Base-by-base conservation (phyloP, 23 red algal species). In the Gracilaria vermiculophylla region DNA sequence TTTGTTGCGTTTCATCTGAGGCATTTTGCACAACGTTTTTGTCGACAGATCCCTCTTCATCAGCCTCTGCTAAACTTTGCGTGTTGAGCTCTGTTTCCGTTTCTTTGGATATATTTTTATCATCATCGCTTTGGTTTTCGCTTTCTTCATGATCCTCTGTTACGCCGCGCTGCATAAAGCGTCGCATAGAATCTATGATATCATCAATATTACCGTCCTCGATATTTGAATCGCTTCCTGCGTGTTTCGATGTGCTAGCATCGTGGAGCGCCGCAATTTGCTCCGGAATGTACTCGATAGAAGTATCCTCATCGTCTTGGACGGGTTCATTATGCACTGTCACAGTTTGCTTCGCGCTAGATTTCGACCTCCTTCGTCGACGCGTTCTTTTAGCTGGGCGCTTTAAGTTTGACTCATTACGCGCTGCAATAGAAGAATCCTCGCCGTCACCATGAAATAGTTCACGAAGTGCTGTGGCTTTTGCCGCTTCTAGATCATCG, bases 271-370 rank as follows among this genome's bases (percentile, higher is more conserved):
- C 64, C 3, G 34, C 37, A 16, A 73, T 73, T 24, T 23, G 37
- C 67, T 73, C 67, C 13, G 67, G 39, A 29, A 73, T 40, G 67
- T 73, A 73, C 14, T 73, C 67, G 1, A 73, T 40, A 27, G 36
- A 15, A 48, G 32, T 32, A 11, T 47, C 39, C 3, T 19, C 8
- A 48, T 28, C 42, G 20, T 73, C 39, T 27, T 73, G 5, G 16
- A 20, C 0, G 17, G 21, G 16, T 48, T 64, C 7, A 1, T 11
- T 32, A 14, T 23, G 28, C 17, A 17, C 7, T 36, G 29, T 36
- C 21, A 8, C 3, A 5, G 67, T 19, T 45, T 73, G 37, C 6
- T 28, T 33, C 3, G 67, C 40, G 12, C 7, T 73, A 3, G n/a
- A 29, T 47, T 73, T 73, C 8, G 36, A 40, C 5, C 67, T 17